phyloP scores from a whole-genome alignment of 2,329 filamentous ascomycete genomes.

The Grosmannia penicillata region DNA sequence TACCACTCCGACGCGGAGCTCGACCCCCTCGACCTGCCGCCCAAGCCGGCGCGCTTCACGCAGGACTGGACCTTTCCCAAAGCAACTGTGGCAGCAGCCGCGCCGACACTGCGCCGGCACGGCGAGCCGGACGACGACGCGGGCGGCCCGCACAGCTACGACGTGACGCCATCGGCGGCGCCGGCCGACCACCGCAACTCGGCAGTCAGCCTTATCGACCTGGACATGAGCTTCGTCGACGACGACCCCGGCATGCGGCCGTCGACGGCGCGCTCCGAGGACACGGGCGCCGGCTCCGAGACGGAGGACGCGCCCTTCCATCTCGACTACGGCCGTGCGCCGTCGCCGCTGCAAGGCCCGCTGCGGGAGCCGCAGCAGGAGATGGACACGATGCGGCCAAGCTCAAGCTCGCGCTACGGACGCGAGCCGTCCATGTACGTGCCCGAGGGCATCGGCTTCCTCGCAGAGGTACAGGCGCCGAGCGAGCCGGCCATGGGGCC shows the following conservation, averaged over 20 bases:
- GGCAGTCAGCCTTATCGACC: constrained; percentile 19
- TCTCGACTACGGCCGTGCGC: constrained; percentile 19
- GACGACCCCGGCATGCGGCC: constrained; percentile 35
- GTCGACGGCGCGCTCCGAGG: constrained; percentile 44
- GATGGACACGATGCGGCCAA: background rate
- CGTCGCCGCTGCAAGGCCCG: too few species aligned
- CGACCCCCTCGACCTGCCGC: background rate
- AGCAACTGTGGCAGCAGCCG: background rate
- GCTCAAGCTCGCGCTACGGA: constrained; percentile 17
- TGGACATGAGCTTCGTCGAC: constrained; percentile 23
- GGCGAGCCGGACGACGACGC: constrained; percentile 18
- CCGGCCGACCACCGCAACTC: constrained; percentile 16
- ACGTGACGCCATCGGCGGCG: constrained; percentile 7
- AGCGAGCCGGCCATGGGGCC: background rate
- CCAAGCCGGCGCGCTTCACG: background rate
- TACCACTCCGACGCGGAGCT: background rate
- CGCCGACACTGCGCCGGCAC: constrained; percentile 31
- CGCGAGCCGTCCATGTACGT: constrained; percentile 45
- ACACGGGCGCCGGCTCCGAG: background rate
- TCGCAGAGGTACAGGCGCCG: constrained; percentile 21
- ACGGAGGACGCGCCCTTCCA: constrained; percentile 34
- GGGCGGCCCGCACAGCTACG: constrained; percentile 16
- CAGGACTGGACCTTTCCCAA: constrained; percentile 2
- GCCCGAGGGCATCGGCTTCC: constrained; percentile 23
- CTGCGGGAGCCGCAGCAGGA: too few species aligned